These are phyloP conservation scores for Cercospora sp. DNA, from an alignment of 2,329 filamentous ascomycete species.

Conservation along the genomic window DNA sequence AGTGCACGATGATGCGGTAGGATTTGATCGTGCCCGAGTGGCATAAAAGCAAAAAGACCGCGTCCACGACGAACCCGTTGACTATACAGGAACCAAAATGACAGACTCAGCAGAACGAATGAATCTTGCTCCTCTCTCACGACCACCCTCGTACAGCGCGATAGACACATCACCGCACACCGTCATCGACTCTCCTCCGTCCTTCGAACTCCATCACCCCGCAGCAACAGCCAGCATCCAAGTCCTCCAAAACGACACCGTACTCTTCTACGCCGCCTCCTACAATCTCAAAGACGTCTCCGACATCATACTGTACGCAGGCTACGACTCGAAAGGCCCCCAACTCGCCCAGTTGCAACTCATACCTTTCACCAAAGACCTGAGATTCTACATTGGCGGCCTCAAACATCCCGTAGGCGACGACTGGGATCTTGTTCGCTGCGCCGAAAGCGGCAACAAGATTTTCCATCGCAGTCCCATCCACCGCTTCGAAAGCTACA, in stretches of 20 bases:
- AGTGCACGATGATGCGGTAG: neutral
- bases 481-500: slow-evolving; percentile 19
- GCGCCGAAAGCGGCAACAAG: slow-evolving; percentile 12
- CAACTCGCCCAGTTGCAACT: slow-evolving; percentile 25
- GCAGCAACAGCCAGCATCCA: slow-evolving; percentile 17
- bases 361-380: slow-evolving; percentile 16
- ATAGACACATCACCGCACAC: neutral
- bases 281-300: slow-evolving; percentile 16
- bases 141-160: neutral
- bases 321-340: slow-evolving; percentile 27
- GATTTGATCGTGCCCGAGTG: neutral
- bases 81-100: neutral
- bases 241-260: slow-evolving; percentile 16
- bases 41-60: neutral
- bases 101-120: neutral
- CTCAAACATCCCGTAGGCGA: slow-evolving; percentile 20
- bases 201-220: slow-evolving; percentile 17
- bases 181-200: neutral
- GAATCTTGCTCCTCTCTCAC: neutral
- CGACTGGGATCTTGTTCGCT: slow-evolving; percentile 24
- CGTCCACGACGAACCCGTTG: neutral
- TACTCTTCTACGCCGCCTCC: slow-evolving; percentile 26
- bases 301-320: slow-evolving; percentile 28
- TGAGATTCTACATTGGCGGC: slow-evolving; percentile 26
- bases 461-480: slow-evolving; percentile 18